Base-by-base conservation (phyloP, 2,329 filamentous ascomycete genomes). In the Dendryphion nanum region DNA sequence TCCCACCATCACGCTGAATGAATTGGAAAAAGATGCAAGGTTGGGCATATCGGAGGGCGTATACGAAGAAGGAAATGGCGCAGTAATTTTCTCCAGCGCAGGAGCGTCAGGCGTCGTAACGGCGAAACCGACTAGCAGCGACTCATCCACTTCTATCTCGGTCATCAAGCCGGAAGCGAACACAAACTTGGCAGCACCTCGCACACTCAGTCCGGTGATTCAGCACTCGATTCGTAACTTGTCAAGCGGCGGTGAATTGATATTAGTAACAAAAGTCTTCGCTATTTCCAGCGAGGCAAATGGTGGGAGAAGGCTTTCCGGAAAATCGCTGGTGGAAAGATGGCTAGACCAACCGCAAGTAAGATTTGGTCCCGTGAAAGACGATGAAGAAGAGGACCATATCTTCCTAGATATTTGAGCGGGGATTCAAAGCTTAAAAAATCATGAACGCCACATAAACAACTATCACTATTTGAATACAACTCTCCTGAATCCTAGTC, bases 261-360 rank as follows among this genome's bases (percentile, higher is more conserved):
- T 8, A 17, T 30, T 30, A 15, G 10, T 30, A 15, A 14, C 29
- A n/a, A 30, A 30, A 17, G 16, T 30, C 16, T 30, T 30, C 29
- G 29, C 29, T 30, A 30, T 30, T 4, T n/a, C 29, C 8, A 30
- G 13, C 16, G 29, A 30, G 12, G 29, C 29, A n/a, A 30, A 30
- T 30, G 29, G 29, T 14, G 29, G 2, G 16, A n/a, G 29, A 17
- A 8, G 4, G 12, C 12, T 30, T 17, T 30, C 29, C 12, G 29
- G 29, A 17, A 30, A 30, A 30, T 30, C 29, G 29, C 29, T 30
- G 12, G 13, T 30, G 12, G 29, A 30, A 17, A 30, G 29, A 17
- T 30, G 29, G 29, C 29, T 14, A 13, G 29, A 30, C 16, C 29
- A 4, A 17, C 29, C 29, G 12, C 29, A 14, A 8, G 29, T 30